Evolutionary conservation across 2,329 filamentous ascomycete species (phyloP).

Genomic region (Fusarium secorum): DNA sequence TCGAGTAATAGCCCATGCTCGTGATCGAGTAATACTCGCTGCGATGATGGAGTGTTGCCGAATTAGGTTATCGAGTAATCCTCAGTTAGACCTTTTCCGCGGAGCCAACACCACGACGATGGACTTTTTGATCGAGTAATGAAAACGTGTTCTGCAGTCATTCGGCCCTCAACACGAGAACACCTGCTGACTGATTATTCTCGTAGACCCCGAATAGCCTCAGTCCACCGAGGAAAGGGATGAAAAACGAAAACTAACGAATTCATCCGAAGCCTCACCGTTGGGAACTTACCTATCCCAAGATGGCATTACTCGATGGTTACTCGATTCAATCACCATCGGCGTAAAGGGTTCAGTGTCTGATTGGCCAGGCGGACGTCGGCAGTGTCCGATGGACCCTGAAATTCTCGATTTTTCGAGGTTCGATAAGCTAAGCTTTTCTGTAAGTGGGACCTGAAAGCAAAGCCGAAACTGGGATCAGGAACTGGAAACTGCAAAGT

Average conservation of each 20-base stretch:
- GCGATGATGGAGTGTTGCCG: constrained; percentile 14
- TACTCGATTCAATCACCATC: constrained; percentile 56
- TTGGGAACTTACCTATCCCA: neutral
- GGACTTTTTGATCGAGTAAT: constrained; percentile 27
- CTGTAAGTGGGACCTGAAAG: constrained; percentile 17
- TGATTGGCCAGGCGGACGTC: constrained; percentile 40
- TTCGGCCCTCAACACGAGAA: constrained; percentile 8
- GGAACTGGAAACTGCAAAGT: neutral
- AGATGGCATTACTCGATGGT: constrained; percentile 51
- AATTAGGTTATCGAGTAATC: constrained; percentile 3
- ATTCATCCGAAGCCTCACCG: neutral
- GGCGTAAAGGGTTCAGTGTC: constrained; percentile 5
- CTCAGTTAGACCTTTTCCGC: constrained; percentile 8
- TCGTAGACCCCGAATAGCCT: constrained; percentile 8
- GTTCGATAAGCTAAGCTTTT: constrained; percentile 20
- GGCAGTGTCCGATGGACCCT: constrained; percentile 41
- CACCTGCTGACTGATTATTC: neutral
- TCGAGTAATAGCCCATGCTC: constrained; percentile 21
- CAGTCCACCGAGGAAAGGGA: neutral
- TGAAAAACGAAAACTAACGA: neutral
- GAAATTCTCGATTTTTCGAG: neutral
- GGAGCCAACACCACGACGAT: constrained; percentile 1
- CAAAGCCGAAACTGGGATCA: neutral
- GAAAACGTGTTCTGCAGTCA: constrained; percentile 20
- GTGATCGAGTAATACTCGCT: neutral